Base-by-base conservation (phyloP, 139 green algal genomes). In the Closterium sp. region DNA sequence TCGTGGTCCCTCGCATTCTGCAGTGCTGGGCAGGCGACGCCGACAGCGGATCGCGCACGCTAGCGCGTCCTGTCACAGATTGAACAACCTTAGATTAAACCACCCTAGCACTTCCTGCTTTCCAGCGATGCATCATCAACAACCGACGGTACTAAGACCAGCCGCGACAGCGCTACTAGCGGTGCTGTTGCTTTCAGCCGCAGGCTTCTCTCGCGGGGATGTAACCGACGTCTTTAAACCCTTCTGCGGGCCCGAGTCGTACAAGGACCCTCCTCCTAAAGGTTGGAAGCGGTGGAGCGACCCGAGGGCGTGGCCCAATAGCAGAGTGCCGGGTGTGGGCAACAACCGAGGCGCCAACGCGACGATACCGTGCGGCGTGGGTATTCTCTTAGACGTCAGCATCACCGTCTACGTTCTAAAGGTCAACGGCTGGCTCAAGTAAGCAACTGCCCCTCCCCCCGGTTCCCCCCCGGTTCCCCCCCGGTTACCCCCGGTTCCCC, bases 391-490 rank as follows among this genome's bases (percentile, higher is more conserved):
- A n/a, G 89, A 91, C 69, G 89, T 91, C 19, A n/a, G 25, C n/a
- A 43, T 91, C 76, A 43, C 76, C 36, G 28, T 91, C 19, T 83
- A 43, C 89, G n/a, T 89, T n/a, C 89, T 91, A 9, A 34, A 69
- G 28, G 34, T 91, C 30, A 89, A 89, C 21, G 89, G 89, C 30
- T 90, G 36, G 36, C 89, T 91, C 23, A 91, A 91, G 89, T 91
- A 32, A n/a, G 89, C 64, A 43, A 25, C 16, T 9, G 0, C 36
- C 25, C 25, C 36, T 5, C 25, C 87, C 33, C 12, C 2, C 33
- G 21, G 12, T 23, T 25, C 43, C 33, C 43, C 23, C 33, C 31
- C 12, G 7, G 2, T 19, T 23, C 25, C 31, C 43, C 31, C 10
- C 36, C 25, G 21, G 21, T 25, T 21, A 33, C 25, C 43, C 25